Evolutionary conservation across 2,329 filamentous ascomycete genomes (phyloP), one percentile per base, ranked within the genome.

Genomic region (Cladosporium sp.): DNA sequence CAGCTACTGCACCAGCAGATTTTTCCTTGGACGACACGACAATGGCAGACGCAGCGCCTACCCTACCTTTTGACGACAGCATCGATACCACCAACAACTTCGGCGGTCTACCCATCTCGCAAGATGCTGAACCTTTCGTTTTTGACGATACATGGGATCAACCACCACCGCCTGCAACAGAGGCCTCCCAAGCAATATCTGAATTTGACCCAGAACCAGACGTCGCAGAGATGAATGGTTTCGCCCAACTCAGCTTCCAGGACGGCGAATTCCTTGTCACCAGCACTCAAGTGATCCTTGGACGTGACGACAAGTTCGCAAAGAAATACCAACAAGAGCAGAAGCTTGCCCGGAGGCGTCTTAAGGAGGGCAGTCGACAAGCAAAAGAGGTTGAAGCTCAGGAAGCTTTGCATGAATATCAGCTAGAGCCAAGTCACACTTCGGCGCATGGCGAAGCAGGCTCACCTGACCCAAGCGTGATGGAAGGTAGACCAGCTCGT

Each of bases 211-310:
- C 25, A 3, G 25, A 58, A n/a, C 47, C 55, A 8, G 55, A 65
- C 5, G 42, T 55, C 14, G 52, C 60, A n/a, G 45, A 58, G 52
- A 81, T 85, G 61, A 79, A 82, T 63, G 84, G 84, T 36, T 87
- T 84, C 71, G 85, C 84, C 40, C 85, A 85, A 68, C 76, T 92
- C 61, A 83, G 86, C 66, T 92, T 92, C 69, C 81, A 83, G 64
- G 89, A 92, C 76, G 88, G 88, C 69, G 82, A 86, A 58, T 92
- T 89, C 71, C 88, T 89, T 73, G 88, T 92, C 85, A 90, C 86
- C 54, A 90, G 88, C 1, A 87, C 87, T 66, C 81, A 84, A 55
- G 82, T 92, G 65, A 83, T 89, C 59, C 84, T 92, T 28, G 88
- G 88, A 57, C 86, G 89, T 61, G 88, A 92, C 49, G 59, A 64